These are phyloP conservation scores for Pythium dissimile DNA, from an alignment of 352 stramenopile genomes.

Conservation along the genomic window DNA sequence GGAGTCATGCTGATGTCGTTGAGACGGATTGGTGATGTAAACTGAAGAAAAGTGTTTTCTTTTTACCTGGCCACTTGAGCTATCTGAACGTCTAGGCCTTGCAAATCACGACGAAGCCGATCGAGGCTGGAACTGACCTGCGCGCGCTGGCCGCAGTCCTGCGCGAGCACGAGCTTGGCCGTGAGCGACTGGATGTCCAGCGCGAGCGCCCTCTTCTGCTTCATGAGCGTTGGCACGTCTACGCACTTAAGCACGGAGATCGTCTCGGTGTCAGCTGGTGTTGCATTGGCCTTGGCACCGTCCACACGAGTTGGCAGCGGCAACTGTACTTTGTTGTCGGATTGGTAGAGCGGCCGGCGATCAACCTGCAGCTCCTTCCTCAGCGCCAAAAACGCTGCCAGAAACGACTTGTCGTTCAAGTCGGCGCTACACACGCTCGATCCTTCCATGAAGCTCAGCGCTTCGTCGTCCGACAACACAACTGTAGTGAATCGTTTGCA, in stretches of 20 bases:
- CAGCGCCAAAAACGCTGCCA: slow-evolving; percentile 37
- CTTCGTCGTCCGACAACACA: slow-evolving; percentile 20
- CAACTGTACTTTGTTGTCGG: background rate
- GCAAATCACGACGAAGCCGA: background rate
- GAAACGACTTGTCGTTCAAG: slow-evolving; percentile 53
- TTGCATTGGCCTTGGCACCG: too few species aligned
- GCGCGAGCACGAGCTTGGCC: slow-evolving; percentile 1
- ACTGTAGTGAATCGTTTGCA: background rate
- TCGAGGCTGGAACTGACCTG: background rate
- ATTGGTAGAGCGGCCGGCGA: background rate
- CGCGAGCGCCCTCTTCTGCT: background rate
- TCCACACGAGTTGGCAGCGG: background rate
- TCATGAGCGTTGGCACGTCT: background rate
- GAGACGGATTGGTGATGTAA: background rate
- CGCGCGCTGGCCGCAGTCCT: background rate
- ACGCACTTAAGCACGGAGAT: too few species aligned
- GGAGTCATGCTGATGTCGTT: too few species aligned
- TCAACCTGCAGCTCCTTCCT: background rate
- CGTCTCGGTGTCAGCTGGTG: too few species aligned
- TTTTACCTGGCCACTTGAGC: background rate
- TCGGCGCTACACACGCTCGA: slow-evolving; percentile 51
- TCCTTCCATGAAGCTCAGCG: slow-evolving; percentile 45
- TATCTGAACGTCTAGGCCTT: background rate
- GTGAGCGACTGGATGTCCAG: slow-evolving; percentile 15
- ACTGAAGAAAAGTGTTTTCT: background rate